phyloP scores from a whole-genome alignment of 257 asterid genomes.

The Forsythia viridissima region DNA sequence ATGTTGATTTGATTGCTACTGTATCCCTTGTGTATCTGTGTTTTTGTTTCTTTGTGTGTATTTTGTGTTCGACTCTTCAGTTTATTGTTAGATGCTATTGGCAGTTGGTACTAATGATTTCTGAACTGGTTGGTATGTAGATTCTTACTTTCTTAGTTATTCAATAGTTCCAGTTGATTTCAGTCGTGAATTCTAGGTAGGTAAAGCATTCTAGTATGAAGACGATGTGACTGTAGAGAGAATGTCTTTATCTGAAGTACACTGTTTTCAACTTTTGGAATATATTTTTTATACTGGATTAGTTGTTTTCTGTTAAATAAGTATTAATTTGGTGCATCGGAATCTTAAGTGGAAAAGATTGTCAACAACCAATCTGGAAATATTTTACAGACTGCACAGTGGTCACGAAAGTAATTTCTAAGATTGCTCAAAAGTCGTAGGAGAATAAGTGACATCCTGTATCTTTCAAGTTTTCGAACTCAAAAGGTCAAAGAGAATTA shows the following conservation, averaged over 20 bases:
- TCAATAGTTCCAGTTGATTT: not conserved
- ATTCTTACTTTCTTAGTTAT: not conserved
- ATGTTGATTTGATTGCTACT: slow-evolving; percentile 83
- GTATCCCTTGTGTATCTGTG: slow-evolving; percentile 50
- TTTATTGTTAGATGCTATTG: not conserved
- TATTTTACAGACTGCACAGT: not conserved
- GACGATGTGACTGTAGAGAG: not conserved
- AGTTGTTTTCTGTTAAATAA: not conserved
- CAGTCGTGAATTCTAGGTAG: not conserved
- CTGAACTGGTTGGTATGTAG: not conserved
- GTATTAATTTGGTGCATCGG: not conserved
- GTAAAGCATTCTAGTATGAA: not conserved
- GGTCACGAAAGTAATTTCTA: not conserved
- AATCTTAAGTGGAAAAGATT: not conserved
- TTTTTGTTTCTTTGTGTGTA: not conserved
- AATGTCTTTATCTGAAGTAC: not conserved
- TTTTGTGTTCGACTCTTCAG: too few species aligned
- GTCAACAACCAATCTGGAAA: not conserved
- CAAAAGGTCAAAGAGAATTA: not conserved
- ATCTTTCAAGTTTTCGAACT: not conserved
- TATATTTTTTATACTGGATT: not conserved
- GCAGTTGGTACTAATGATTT: not conserved
- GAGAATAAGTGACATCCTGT: not conserved
- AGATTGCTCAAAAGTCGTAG: not conserved
- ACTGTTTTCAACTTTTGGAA: not conserved